Evolutionary conservation across 352 stramenopile genomes (phyloP).

Genomic region (Globisporangium apiculatum): DNA sequence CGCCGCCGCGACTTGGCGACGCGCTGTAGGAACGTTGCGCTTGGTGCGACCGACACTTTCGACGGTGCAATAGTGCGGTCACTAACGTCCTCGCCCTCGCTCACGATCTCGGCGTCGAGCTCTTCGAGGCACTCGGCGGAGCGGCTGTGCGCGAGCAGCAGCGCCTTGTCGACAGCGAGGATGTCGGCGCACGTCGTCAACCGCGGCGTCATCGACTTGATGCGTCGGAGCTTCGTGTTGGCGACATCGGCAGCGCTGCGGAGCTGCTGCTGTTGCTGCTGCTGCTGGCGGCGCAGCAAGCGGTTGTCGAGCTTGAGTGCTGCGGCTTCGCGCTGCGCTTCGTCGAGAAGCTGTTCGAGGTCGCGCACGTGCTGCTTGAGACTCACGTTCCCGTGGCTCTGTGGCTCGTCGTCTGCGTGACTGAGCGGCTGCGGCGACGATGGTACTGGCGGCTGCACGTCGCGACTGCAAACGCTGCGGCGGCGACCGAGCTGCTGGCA

Average conservation of each 20-base stretch:
- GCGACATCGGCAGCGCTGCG: background rate
- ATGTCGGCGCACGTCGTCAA: slow-evolving; percentile 9
- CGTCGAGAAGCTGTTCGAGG: slow-evolving; percentile 23
- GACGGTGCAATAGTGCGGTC: background rate
- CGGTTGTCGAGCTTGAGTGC: slow-evolving; percentile 33
- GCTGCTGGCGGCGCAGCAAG: slow-evolving; percentile 16
- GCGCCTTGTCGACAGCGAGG: slow-evolving; percentile 5
- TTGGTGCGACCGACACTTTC: background rate
- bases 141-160: background rate
- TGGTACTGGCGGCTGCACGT: background rate
- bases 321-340: slow-evolving; percentile 23
- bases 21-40: slow-evolving; percentile 8
- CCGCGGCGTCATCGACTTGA: slow-evolving; percentile 6
- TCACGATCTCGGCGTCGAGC: background rate
- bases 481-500: background rate
- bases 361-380: slow-evolving; percentile 11
- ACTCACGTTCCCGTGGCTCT: background rate
- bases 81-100: too few relatives aligned
- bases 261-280: background rate
- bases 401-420: background rate
- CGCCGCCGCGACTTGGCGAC: slow-evolving; percentile 9
- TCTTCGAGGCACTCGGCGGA: background rate
- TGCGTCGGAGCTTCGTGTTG: slow-evolving; percentile 1
- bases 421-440: background rate
- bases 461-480: background rate